Base-by-base conservation (phyloP, 257 asterid genomes). In the Schizonepeta tenuifolia region DNA sequence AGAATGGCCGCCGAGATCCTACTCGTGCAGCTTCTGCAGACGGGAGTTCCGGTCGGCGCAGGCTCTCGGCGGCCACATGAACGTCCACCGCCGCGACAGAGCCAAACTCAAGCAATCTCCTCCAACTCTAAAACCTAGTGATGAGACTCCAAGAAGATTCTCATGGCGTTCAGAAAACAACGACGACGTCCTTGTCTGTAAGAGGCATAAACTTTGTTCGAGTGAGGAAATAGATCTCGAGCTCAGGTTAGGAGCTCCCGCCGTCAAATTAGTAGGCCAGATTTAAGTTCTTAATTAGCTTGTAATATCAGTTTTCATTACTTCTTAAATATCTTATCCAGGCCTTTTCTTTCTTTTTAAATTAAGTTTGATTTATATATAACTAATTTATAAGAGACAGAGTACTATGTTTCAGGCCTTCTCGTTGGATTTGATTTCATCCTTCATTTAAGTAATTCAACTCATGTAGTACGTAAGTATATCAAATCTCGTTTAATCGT, bases 1-100 rank as follows among this genome's bases (percentile, higher is more conserved):
- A 71, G 84, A 79, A 8, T 89, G 96, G 96, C 96, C 96, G 7
- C 96, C 87, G 22, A 82, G 89, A 59, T 82, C 85, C 41, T 89
- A 89, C 78, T 60, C 80, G 2, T 89, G 96, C 60, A 89, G 75
- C 70, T 89, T 89, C 43, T 89, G 96, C 71, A 43, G 76, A 38
- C 68, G 93, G 24, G 89, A 85, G 10, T 89, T 89, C 61, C 76
- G 86, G 54, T 89, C 92, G 0, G 93, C 96, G 36, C 96, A 88
- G 67, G 96, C 90, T 28, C 90, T 88, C 11, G 96, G 95, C 28
- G 95, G 95, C 65, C 92, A 89, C 63, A 89, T 89, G 96, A 89
- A 89, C 63, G 89, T 86, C 73, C 96, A 89, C 82, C 72, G 96
- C 49, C 79, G 90, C 18, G 96, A 89, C 65, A 73, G 96, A 70